phyloP scores from a whole-genome alignment of 2,329 filamentous ascomycete species.

The Bimuria novae-zelandiae region DNA sequence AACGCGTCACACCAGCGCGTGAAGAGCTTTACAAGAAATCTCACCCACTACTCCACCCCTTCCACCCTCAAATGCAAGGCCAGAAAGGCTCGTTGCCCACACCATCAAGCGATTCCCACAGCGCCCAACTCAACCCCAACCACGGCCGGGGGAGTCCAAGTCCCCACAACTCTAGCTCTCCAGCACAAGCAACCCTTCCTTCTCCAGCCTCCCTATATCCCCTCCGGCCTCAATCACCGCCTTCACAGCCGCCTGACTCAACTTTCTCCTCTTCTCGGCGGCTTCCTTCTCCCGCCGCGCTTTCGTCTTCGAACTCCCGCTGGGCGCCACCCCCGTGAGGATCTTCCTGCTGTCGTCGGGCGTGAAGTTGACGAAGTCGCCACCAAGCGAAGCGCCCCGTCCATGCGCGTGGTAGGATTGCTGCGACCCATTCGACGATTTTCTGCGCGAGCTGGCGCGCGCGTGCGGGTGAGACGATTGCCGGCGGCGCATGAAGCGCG shows the following conservation, averaged over 20 bases:
- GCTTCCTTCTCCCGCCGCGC: constrained; percentile 89
- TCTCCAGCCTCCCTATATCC: constrained; percentile 56
- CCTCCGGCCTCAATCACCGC: constrained; percentile 74
- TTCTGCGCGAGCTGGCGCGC: constrained; percentile 17
- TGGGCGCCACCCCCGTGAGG: constrained; percentile 87
- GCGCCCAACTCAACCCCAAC: background rate
- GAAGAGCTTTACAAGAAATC: constrained; percentile 3
- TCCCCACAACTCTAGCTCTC: constrained; percentile 17
- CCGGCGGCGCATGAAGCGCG: constrained; percentile 31
- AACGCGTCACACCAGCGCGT: background rate
- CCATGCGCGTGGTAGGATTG: constrained; percentile 47
- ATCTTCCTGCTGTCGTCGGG: constrained; percentile 77
- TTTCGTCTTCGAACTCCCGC: constrained; percentile 91
- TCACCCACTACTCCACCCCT: background rate
- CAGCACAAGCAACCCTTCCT: constrained; percentile 45
- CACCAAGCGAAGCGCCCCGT: constrained; percentile 40
- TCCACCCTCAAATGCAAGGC: no score
- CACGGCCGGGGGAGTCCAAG: background rate
- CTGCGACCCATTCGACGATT: constrained; percentile 29
- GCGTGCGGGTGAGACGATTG: constrained; percentile 21
- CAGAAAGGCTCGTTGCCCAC: background rate
- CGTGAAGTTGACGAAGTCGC: constrained; percentile 88
- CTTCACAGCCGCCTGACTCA: constrained; percentile 70
- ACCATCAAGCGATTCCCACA: constrained; percentile 1
- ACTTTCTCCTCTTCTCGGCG: constrained; percentile 70